These are phyloP conservation scores for Trametes sanguinea DNA, from an alignment of 768 basidiomycete species.

Conservation along the genomic window DNA sequence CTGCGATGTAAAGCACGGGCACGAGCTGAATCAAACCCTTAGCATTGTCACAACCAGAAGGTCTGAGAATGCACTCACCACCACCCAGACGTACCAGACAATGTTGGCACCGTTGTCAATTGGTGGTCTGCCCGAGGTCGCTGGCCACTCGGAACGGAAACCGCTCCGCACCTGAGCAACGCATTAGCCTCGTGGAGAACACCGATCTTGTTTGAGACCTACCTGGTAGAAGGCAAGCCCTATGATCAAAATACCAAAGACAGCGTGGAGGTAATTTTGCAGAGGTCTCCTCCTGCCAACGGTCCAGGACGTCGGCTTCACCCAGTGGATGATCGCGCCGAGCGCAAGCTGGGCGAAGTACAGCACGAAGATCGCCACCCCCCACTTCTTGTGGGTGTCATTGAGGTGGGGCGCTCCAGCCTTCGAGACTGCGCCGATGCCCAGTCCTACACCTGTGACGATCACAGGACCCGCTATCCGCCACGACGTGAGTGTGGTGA, in stretches of 20 bases:
- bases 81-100: slow-evolving; percentile 43
- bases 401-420: slow-evolving; percentile 34
- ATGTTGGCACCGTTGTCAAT: slow-evolving; percentile 32
- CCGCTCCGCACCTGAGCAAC: slow-evolving; percentile 50
- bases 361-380: slow-evolving; percentile 53
- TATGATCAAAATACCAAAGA: slow-evolving; percentile 56
- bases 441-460: slow-evolving; percentile 49
- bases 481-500: not conserved
- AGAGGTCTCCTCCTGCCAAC: slow-evolving; percentile 43
- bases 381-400: slow-evolving; percentile 54
- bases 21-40: slow-evolving; percentile 25
- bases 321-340: slow-evolving; percentile 53
- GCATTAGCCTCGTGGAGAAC: slow-evolving; percentile 24
- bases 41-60: not conserved
- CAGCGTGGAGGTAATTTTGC: slow-evolving; percentile 44
- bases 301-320: slow-evolving; percentile 47
- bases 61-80: slow-evolving; percentile 41
- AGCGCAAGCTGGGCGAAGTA: slow-evolving; percentile 52
- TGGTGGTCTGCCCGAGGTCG: slow-evolving; percentile 27
- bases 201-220: slow-evolving; percentile 2
- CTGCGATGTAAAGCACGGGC: slow-evolving; percentile 33
- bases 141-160: slow-evolving; percentile 35
- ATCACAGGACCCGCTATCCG: slow-evolving; percentile 52
- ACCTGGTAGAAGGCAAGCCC: slow-evolving; percentile 52
- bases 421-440: slow-evolving; percentile 40